These are phyloP conservation scores for Podila verticillata DNA, from an alignment of 192 early-diverging fungal genomes.

Conservation along the genomic window DNA sequence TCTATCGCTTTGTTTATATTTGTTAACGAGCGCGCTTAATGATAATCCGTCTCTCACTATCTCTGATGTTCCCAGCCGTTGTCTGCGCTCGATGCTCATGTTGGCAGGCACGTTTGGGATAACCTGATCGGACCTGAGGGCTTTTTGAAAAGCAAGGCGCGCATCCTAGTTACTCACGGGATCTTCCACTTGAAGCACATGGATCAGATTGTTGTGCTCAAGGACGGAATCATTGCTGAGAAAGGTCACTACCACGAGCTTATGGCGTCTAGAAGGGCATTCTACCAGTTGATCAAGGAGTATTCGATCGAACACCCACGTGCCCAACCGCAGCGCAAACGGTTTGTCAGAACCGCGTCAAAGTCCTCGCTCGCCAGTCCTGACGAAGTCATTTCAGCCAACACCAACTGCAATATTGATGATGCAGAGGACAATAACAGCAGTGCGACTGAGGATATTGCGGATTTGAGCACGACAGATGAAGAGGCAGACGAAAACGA, in stretches of 20 bases:
- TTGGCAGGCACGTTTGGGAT: slow-evolving; percentile 58
- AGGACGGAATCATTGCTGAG: slow-evolving; percentile 59
- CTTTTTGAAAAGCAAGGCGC: slow-evolving; percentile 59
- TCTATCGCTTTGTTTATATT: no score
- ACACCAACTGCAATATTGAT: neutral
- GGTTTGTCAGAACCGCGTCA: neutral
- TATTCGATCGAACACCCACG: slow-evolving; percentile 10
- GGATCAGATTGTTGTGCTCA: slow-evolving; percentile 59
- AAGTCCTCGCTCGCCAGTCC: neutral
- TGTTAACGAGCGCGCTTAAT: no score
- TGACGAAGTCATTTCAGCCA: neutral
- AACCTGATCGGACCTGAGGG: slow-evolving; percentile 39
- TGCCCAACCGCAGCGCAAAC: slow-evolving; percentile 7
- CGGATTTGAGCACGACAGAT: neutral
- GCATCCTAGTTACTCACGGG: slow-evolving; percentile 68
- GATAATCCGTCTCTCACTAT: no score
- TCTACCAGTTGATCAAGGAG: slow-evolving; percentile 53
- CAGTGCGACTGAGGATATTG: neutral
- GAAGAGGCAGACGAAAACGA: neutral
- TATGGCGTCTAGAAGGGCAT: slow-evolving; percentile 51
- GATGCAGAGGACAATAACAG: neutral
- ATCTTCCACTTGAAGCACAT: slow-evolving; percentile 56
- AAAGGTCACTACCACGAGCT: slow-evolving; percentile 63
- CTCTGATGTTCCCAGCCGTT: slow-evolving; percentile 52
- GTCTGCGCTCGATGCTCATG: slow-evolving; percentile 61